These are phyloP conservation scores for Ascochyta fabae DNA, from an alignment of 2,329 filamentous ascomycete genomes.

Conservation along the genomic window DNA sequence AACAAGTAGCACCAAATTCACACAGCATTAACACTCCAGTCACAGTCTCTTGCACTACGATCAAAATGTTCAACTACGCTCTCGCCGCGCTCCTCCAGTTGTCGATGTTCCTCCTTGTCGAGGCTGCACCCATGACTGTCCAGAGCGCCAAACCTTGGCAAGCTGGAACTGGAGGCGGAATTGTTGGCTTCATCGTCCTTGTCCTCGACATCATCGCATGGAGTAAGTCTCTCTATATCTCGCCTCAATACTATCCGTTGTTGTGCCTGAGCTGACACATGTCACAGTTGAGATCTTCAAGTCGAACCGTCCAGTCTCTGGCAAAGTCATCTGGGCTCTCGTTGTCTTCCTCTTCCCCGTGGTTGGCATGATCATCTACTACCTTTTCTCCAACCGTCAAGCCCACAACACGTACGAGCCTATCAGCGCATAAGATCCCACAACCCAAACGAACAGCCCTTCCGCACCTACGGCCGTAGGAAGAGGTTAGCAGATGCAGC, in stretches of 20 bases:
- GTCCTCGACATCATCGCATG: slow-evolving; percentile 69
- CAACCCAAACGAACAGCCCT: background rate
- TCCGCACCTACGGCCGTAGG: background rate
- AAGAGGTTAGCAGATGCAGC: background rate
- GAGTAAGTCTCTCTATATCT: slow-evolving; percentile 55
- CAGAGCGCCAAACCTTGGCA: slow-evolving; percentile 58
- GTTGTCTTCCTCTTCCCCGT: slow-evolving; percentile 71
- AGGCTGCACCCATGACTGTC: slow-evolving; percentile 55
- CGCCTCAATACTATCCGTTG: background rate
- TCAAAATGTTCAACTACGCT: slow-evolving; percentile 41
- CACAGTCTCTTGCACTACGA: background rate
- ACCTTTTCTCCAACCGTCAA: slow-evolving; percentile 67
- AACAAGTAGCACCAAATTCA: background rate
- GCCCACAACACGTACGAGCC: slow-evolving; percentile 65
- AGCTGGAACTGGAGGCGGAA: slow-evolving; percentile 67
- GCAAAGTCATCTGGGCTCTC: slow-evolving; percentile 68
- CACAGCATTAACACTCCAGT: background rate
- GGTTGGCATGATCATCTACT: slow-evolving; percentile 67
- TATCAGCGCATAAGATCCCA: slow-evolving; percentile 39
- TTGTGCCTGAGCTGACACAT: slow-evolving; percentile 22
- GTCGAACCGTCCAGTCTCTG: slow-evolving; percentile 63
- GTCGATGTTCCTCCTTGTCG: slow-evolving; percentile 57
- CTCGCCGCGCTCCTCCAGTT: slow-evolving; percentile 60
- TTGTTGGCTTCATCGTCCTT: slow-evolving; percentile 66
- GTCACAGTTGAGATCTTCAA: slow-evolving; percentile 67